Conservation (phyloP, 371 early-diverging fungal genomes). For the Saksenaea vasiformis region DNA sequence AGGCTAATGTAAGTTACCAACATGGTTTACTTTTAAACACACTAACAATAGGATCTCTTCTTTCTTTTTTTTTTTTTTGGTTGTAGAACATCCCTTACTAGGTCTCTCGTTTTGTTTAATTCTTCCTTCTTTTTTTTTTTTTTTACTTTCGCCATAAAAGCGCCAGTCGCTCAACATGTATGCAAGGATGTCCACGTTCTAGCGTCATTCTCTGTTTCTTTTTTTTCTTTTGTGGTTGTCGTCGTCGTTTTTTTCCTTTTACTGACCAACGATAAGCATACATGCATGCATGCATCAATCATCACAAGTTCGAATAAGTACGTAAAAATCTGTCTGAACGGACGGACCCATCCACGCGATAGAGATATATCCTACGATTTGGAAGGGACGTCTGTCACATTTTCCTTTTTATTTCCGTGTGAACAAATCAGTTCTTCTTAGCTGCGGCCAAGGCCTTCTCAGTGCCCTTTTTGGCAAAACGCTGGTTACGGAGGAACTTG, state of each 20-base stretch:
- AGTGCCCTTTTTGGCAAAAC: conserved; percentile 89
- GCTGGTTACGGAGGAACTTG: conserved; percentile 99
- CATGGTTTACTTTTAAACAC: background rate
- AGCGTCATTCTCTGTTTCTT: background rate
- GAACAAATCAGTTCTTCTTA: conserved; percentile 18
- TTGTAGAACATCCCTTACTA: conserved; percentile 16
- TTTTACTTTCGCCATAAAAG: conserved; percentile 1
- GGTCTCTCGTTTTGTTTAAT: background rate
- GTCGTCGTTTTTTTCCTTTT: background rate
- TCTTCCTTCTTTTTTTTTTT: conserved; percentile 8
- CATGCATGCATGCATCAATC: background rate
- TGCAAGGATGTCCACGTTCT: background rate
- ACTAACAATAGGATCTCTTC: background rate
- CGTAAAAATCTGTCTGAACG: background rate
- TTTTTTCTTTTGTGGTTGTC: background rate
- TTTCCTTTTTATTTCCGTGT: conserved; percentile 1
- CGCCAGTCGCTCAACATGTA: conserved; percentile 1
- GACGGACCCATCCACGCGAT: too few species aligned
- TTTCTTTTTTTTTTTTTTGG: background rate
- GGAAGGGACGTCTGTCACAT: background rate
- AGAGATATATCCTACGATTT: background rate
- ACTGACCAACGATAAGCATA: background rate
- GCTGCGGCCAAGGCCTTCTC: conserved; percentile 49
- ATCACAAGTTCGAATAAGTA: background rate
- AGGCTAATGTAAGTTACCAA: conserved; percentile 44